phyloP scores from a whole-genome alignment of 345 rosid species.

The Boechera divaricarpa region DNA sequence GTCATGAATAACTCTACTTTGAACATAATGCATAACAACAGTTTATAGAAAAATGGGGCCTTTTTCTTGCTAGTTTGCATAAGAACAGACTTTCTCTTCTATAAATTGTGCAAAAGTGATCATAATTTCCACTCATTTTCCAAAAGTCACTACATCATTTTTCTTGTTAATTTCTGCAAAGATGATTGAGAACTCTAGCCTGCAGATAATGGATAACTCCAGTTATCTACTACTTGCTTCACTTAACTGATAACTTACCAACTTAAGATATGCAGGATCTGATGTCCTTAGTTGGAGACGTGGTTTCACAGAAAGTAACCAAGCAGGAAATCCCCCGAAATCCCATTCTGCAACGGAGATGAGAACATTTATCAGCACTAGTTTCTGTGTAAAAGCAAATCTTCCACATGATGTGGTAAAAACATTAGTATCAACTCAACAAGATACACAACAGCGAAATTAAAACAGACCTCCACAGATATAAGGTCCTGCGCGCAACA shows the following conservation, averaged over 20 bases:
- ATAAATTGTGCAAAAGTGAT: not conserved
- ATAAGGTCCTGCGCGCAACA: slow-evolving; percentile 97
- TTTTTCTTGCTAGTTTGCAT: not conserved
- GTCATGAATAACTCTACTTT: slow-evolving; percentile 19
- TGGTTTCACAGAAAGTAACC: slow-evolving; percentile 81
- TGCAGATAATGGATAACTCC: not conserved
- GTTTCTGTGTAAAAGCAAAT: not conserved
- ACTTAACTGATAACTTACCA: slow-evolving; percentile 52
- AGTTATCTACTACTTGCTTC: slow-evolving; percentile 10
- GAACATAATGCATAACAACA: not conserved
- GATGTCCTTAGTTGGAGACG: slow-evolving; percentile 72
- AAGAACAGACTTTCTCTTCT: slow-evolving; percentile 1
- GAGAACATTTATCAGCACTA: slow-evolving; percentile 16
- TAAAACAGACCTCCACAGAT: slow-evolving; percentile 77
- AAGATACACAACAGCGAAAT: not conserved
- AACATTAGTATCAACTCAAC: not conserved
- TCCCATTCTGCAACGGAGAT: slow-evolving; percentile 76
- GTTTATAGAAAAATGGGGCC: no score
- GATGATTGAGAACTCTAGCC: not conserved
- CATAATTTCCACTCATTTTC: not conserved
- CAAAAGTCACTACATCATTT: not conserved
- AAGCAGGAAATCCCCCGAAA: slow-evolving; percentile 91
- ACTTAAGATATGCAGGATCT: slow-evolving; percentile 71
- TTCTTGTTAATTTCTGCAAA: not conserved
- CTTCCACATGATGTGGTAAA: not conserved